Evolutionary conservation across 192 early-diverging fungal species (phyloP).

Genomic region (Podila epicladia): DNA sequence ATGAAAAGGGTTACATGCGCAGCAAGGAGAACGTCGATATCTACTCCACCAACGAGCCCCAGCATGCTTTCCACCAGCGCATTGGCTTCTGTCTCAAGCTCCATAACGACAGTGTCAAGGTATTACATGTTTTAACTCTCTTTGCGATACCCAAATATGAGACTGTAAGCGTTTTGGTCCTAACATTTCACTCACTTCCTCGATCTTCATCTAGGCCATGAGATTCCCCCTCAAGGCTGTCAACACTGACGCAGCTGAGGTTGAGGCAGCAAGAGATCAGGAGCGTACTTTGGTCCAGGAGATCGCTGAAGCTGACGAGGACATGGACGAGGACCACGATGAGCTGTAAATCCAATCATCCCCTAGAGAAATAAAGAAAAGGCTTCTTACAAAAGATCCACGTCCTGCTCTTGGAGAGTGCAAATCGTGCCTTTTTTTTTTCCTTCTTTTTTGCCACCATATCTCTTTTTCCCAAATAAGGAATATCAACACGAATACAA

Average conservation of each 20-base stretch:
- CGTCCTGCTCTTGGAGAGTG: no score
- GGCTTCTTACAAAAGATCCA: no score
- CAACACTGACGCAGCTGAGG: constrained; percentile 84
- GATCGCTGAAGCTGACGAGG: constrained; percentile 88
- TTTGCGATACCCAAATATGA: not conserved
- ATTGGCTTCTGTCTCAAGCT: constrained; percentile 96
- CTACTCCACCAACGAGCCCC: constrained; percentile 97
- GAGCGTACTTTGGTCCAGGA: constrained; percentile 94
- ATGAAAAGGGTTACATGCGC: constrained; percentile 93
- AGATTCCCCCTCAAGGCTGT: constrained; percentile 92
- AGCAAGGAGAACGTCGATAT: constrained; percentile 94
- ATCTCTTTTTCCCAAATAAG: no score
- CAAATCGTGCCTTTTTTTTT: no score
- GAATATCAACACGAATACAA: no score
- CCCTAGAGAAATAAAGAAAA: no score
- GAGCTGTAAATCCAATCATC: constrained; percentile 19
- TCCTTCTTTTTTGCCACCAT: no score
- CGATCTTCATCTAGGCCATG: constrained; percentile 71
- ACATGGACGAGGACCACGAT: constrained; percentile 80
- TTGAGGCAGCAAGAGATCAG: constrained; percentile 86
- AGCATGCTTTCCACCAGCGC: constrained; percentile 93
- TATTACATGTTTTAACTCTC: constrained; percentile 16
- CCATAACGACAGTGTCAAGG: constrained; percentile 97
- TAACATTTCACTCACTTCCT: constrained; percentile 11
- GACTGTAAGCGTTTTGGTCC: not conserved